These are phyloP conservation scores for Entomortierella chlamydospora DNA, from an alignment of 192 early-diverging fungal species.

Conservation along the genomic window DNA sequence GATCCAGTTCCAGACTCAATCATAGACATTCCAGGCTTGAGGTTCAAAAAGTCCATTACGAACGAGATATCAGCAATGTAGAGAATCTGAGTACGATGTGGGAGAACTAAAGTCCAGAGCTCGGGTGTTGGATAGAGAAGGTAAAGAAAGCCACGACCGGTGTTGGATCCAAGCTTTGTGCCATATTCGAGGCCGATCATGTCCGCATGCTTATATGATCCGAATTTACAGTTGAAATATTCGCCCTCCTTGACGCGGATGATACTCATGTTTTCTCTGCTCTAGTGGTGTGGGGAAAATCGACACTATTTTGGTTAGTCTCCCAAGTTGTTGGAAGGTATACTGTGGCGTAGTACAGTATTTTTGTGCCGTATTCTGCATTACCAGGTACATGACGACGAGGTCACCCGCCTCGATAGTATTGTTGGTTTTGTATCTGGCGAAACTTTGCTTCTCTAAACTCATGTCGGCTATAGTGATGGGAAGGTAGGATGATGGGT, in stretches of 20 bases:
- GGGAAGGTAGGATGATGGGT: not conserved
- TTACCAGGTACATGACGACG: constrained; percentile 81
- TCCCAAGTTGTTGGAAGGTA: too few species aligned
- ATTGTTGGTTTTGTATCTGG: constrained; percentile 51
- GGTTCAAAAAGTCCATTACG: constrained; percentile 82
- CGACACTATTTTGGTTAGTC: not conserved
- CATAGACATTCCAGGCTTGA: constrained; percentile 86
- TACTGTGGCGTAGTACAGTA: not conserved
- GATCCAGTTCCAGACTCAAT: constrained; percentile 95
- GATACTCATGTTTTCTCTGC: constrained; percentile 75
- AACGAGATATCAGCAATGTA: constrained; percentile 96
- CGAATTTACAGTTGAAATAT: constrained; percentile 82
- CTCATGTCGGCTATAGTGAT: constrained; percentile 20
- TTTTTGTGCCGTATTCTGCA: not conserved
- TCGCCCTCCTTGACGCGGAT: constrained; percentile 70
- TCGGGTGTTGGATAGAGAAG: constrained; percentile 94
- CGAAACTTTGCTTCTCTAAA: constrained; percentile 48
- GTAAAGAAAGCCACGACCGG: constrained; percentile 81
- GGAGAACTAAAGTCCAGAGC: constrained; percentile 92
- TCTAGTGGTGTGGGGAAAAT: constrained; percentile 55
- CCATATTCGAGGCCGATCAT: constrained; percentile 93
- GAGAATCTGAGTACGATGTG: constrained; percentile 97
- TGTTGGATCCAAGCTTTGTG: constrained; percentile 74
- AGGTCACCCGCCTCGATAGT: constrained; percentile 83
- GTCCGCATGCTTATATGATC: constrained; percentile 80